A percentile compares a stretch with the other conserved stretches of the same genome.
Evolutionary conservation across 495 filamentous ascomycete genomes (phyloP).

Genomic region (Viridothelium virens): DNA sequence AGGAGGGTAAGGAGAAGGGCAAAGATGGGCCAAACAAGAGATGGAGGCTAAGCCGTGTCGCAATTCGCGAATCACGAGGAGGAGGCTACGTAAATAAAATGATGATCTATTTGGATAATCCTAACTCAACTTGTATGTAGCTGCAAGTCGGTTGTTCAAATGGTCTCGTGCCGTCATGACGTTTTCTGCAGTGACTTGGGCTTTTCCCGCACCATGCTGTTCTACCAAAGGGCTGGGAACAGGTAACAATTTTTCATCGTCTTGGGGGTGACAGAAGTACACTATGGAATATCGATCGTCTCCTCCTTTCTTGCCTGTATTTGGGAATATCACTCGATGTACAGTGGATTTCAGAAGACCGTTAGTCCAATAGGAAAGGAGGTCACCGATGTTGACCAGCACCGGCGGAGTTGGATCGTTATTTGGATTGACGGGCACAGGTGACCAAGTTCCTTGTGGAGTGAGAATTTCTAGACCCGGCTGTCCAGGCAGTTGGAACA

Average conservation of each 20-base stretch:
- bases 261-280: conserved; percentile 84
- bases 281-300: conserved; percentile 81
- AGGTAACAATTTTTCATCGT: conserved; percentile 57
- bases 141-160: conserved; percentile 62
- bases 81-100: neutral
- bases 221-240: conserved; percentile 63
- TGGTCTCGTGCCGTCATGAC: conserved; percentile 74
- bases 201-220: conserved; percentile 41
- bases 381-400: conserved; percentile 85
- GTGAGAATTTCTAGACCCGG: conserved; percentile 80
- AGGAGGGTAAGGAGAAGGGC: neutral
- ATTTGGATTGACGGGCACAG: conserved; percentile 55
- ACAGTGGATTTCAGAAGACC: conserved; percentile 78
- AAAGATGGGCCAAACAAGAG: neutral
- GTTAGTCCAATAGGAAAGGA: conserved; percentile 86
- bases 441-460: conserved; percentile 45
- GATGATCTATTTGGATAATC: neutral
- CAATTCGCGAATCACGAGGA: too few species aligned
- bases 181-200: conserved; percentile 17
- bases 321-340: conserved; percentile 78
- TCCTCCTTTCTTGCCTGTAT: conserved; percentile 34
- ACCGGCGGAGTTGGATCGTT: conserved; percentile 61
- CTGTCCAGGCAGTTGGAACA: conserved; percentile 74
- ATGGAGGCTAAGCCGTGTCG: neutral
- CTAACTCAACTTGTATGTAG: conserved; percentile 59